Evolutionary conservation across 768 basidiomycete species (phyloP).

Genomic region (Filobasidium floriforme): DNA sequence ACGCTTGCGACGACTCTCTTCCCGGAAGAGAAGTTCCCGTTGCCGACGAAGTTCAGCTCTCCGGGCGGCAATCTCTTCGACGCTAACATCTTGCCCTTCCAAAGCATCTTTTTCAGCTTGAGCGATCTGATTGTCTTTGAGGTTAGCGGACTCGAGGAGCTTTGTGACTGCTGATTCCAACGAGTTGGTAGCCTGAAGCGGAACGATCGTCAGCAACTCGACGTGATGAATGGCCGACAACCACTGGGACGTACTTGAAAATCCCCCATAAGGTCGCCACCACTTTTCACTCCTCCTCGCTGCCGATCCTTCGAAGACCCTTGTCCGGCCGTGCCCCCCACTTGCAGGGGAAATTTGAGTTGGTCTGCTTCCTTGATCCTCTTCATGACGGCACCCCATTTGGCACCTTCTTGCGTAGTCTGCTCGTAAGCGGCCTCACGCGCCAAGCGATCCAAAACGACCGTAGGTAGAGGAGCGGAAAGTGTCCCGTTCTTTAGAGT

Average conservation of each 20-base stretch:
- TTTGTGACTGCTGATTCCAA: conserved; percentile 76
- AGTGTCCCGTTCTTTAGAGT: conserved; percentile 56
- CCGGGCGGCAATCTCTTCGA: conserved; percentile 77
- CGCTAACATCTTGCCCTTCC: conserved; percentile 67
- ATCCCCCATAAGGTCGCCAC: conserved; percentile 35
- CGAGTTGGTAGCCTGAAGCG: conserved; percentile 63
- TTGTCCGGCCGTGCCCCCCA: conserved; percentile 29
- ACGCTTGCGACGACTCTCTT: conserved; percentile 80
- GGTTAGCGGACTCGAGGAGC: conserved; percentile 69
- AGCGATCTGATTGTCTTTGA: conserved; percentile 71
- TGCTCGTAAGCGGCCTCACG: conserved; percentile 90
- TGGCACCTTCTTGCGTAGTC: conserved; percentile 83
- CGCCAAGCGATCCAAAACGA: conserved; percentile 80
- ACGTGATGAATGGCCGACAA: not conserved
- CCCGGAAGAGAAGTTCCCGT: conserved; percentile 88
- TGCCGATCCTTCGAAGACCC: conserved; percentile 27
- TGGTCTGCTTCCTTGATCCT: conserved; percentile 70
- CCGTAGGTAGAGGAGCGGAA: conserved; percentile 73
- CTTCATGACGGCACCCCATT: conserved; percentile 90
- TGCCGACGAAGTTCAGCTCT: conserved; percentile 74
- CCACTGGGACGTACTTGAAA: conserved; percentile 58
- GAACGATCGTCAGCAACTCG: conserved; percentile 3
- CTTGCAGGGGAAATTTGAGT: conserved; percentile 41
- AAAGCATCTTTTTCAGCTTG: conserved; percentile 65
- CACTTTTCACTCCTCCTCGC: conserved; percentile 35